Percentiles rank a stretch among this genome's conserved stretches.
Evolutionary conservation across 2,329 filamentous ascomycete species (phyloP).

Genomic region (Nakataea oryzae): DNA sequence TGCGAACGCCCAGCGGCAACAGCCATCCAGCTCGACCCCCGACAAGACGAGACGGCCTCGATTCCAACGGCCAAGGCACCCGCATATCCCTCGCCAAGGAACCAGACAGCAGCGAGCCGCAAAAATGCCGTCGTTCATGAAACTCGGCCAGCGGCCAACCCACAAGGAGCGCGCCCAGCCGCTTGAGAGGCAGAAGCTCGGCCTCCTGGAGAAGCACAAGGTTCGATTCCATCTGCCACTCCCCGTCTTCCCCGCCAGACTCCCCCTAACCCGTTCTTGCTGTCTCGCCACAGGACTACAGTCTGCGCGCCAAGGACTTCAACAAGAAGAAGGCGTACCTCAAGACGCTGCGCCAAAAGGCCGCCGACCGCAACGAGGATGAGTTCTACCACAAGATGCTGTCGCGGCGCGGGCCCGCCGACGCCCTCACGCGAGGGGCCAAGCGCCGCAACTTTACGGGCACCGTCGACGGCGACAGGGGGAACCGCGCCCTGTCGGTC

Average conservation of each 20-base stretch:
- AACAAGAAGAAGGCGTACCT: slow-evolving; percentile 54
- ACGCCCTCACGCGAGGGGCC: slow-evolving; percentile 24
- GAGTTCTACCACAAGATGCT: slow-evolving; percentile 67
- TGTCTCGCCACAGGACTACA: slow-evolving; percentile 40
- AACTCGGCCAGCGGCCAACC: slow-evolving; percentile 66
- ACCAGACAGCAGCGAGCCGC: background rate
- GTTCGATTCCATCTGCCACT: slow-evolving; percentile 24
- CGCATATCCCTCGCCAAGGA: no score
- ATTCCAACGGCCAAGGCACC: no score
- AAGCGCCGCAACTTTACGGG: slow-evolving; percentile 39
- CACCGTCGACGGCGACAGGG: slow-evolving; percentile 45
- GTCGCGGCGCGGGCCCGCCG: slow-evolving; percentile 45
- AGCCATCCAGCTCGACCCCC: no score
- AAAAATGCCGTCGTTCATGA: slow-evolving; percentile 19
- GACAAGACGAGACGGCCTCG: background rate
- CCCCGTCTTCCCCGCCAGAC: background rate
- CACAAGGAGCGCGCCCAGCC: slow-evolving; percentile 89
- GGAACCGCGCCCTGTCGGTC: slow-evolving; percentile 42
- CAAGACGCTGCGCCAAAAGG: slow-evolving; percentile 49
- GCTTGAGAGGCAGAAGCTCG: slow-evolving; percentile 71
- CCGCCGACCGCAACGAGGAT: slow-evolving; percentile 57
- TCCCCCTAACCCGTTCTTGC: background rate
- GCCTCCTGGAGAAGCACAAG: slow-evolving; percentile 93
- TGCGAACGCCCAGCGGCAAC: background rate
- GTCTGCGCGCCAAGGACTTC: slow-evolving; percentile 54